Conservation (phyloP, 768 basidiomycete genomes). For the Hortiboletus campestris region DNA sequence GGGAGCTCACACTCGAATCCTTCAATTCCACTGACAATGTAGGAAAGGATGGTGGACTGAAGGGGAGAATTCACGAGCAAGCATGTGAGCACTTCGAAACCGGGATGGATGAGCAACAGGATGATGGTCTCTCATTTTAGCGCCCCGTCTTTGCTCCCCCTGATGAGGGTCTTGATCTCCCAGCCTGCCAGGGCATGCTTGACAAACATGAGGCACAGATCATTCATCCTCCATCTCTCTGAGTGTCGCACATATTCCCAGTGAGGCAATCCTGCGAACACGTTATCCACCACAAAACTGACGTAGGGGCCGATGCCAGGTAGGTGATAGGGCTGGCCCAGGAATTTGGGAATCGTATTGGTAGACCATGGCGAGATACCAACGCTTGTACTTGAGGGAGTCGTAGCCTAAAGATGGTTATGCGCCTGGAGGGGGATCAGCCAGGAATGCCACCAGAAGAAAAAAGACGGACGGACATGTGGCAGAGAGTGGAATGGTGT, state of each 20-base stretch:
- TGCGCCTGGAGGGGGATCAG: slow-evolving; percentile 32
- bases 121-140: slow-evolving; percentile 52
- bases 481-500: slow-evolving; percentile 51
- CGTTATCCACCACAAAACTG: slow-evolving; percentile 83
- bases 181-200: slow-evolving; percentile 82
- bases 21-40: slow-evolving; percentile 77
- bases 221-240: slow-evolving; percentile 86
- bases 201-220: slow-evolving; percentile 78
- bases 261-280: slow-evolving; percentile 72
- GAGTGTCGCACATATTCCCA: slow-evolving; percentile 73
- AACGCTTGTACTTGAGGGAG: slow-evolving; percentile 72
- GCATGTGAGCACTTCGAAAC: slow-evolving; percentile 81
- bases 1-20: slow-evolving; percentile 71
- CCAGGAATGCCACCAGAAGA: not conserved
- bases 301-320: slow-evolving; percentile 82
- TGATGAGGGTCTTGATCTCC: slow-evolving; percentile 73
- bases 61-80: slow-evolving; percentile 71
- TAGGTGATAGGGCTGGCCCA: slow-evolving; percentile 78
- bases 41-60: slow-evolving; percentile 71
- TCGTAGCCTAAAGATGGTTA: slow-evolving; percentile 58
- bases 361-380: slow-evolving; percentile 64
- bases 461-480: too few relatives aligned
- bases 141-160: slow-evolving; percentile 50
- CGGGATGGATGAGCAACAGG: slow-evolving; percentile 72
- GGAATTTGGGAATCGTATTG: slow-evolving; percentile 74